Conservation (phyloP, 2,329 filamentous ascomycete genomes). For the Penicillium sp. region DNA sequence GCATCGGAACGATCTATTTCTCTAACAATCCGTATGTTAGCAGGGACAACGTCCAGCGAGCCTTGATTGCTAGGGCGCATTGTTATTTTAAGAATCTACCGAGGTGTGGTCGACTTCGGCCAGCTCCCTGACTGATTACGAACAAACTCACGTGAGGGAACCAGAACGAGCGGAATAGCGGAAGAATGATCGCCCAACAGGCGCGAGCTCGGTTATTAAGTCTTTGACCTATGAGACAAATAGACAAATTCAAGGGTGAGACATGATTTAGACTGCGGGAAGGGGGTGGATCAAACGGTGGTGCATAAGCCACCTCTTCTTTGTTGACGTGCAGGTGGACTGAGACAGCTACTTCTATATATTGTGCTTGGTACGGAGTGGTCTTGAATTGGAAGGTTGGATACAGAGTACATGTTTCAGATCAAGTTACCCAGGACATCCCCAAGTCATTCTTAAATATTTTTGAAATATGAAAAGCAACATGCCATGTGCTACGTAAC, state of each 20-base stretch:
- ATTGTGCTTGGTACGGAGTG: background rate
- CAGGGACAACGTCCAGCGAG: no score
- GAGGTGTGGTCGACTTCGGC: no score
- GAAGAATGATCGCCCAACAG: background rate
- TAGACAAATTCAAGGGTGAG: conserved; percentile 1
- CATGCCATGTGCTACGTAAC: background rate
- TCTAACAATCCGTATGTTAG: no score
- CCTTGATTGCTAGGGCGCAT: no score
- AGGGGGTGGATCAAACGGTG: conserved; percentile 4
- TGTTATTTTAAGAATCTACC: no score
- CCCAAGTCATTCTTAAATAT: background rate
- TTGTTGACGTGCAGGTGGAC: conserved; percentile 1
- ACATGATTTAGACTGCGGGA: background rate
- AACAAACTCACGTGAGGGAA: no score
- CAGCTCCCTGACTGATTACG: no score
- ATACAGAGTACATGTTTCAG: background rate
- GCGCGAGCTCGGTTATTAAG: background rate
- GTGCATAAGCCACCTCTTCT: conserved; percentile 3
- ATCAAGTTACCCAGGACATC: background rate
- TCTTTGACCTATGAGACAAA: background rate
- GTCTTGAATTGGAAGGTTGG: background rate
- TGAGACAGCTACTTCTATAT: background rate
- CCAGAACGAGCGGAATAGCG: no score
- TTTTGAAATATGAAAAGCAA: background rate
- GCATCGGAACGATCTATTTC: no score